Conservation (phyloP, 306 rosid genomes). For the Quercus robur region DNA sequence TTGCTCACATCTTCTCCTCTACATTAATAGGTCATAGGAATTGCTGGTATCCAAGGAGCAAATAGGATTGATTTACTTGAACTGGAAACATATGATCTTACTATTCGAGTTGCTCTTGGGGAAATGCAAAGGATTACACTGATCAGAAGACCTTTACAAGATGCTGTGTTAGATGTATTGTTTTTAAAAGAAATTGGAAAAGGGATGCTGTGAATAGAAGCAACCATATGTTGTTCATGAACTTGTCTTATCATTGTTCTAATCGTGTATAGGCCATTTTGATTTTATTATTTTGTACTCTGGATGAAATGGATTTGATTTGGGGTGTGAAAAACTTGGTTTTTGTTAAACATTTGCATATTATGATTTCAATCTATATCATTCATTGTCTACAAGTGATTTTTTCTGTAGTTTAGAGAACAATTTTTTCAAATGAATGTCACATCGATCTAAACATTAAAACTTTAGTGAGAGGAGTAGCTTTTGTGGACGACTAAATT, state of each 20-base stretch:
- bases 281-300: background rate
- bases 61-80: background rate
- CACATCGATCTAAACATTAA: too few species aligned
- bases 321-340: too few species aligned
- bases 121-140: background rate
- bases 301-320: background rate
- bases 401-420: too few species aligned
- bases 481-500: too few species aligned
- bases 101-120: background rate
- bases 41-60: background rate
- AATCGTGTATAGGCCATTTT: background rate
- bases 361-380: too few species aligned
- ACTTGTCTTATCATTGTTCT: background rate
- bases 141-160: background rate
- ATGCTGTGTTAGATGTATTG: background rate
- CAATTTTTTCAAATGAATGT: too few species aligned
- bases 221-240: background rate
- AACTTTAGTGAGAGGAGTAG: too few species aligned
- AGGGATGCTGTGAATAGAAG: background rate
- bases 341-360: too few species aligned
- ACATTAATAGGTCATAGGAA: background rate
- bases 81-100: background rate
- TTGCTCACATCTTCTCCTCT: background rate
- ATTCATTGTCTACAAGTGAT: too few species aligned
- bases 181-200: background rate